Conservation (phyloP, 2,329 filamentous ascomycete species). For the Penicillium sclerotigenum region DNA sequence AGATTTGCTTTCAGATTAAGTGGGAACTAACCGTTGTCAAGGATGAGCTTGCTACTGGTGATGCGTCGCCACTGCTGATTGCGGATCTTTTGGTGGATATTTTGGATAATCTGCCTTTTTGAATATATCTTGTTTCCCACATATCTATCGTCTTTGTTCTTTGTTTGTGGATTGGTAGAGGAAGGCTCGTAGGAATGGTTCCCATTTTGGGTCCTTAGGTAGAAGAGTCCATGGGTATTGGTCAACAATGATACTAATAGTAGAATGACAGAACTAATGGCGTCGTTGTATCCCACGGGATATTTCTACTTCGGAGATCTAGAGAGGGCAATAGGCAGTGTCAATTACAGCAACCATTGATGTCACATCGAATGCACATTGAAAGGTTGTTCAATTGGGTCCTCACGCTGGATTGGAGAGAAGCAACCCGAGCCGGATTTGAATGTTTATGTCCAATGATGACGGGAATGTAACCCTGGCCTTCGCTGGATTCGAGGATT, state of each 20-base stretch:
- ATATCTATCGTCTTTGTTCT: background rate
- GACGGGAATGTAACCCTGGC: background rate
- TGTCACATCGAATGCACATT: background rate
- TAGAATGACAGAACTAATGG: background rate
- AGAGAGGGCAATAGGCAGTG: too few species aligned
- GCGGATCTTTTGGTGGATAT: background rate
- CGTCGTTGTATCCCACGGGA: background rate
- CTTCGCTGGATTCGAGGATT: too few species aligned
- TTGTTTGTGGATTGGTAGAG: background rate
- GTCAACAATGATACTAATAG: background rate
- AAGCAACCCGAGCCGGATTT: background rate
- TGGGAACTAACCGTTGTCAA: background rate
- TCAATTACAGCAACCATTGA: background rate
- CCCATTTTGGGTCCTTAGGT: too few species aligned
- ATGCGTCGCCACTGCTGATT: background rate
- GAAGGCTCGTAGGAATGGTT: background rate
- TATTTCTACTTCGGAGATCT: background rate
- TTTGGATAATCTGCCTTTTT: background rate
- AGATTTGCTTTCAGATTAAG: slow-evolving; percentile 2
- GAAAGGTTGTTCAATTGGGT: background rate
- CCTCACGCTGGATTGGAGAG: background rate
- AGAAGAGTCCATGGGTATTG: background rate
- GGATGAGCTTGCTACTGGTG: background rate
- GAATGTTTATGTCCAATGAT: background rate
- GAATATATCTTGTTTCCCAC: background rate